A percentile compares a stretch with the other conserved stretches of the same genome.
Evolutionary conservation across 2,329 filamentous ascomycete genomes (phyloP).

Genomic region (Taxawa tesnikishii): DNA sequence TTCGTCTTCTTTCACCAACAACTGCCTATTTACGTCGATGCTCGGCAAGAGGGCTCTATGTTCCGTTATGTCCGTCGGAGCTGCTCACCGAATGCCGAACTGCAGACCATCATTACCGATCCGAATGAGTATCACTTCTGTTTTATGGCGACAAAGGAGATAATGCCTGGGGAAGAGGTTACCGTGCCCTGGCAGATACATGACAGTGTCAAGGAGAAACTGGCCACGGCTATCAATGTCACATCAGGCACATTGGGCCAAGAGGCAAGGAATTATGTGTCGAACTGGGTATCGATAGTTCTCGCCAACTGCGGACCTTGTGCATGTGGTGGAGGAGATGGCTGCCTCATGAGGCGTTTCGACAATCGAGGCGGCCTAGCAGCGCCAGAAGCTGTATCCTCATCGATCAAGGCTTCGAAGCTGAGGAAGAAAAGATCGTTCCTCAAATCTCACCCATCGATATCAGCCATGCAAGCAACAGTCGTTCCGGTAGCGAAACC

Average conservation of each 20-base stretch:
- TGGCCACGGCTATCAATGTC: conserved; percentile 3
- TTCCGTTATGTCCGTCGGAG: conserved; percentile 86
- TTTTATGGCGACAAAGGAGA: conserved; percentile 70
- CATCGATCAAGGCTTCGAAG: conserved; percentile 23
- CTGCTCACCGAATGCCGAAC: conserved; percentile 75
- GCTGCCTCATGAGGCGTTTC: conserved; percentile 21
- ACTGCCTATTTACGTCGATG: conserved; percentile 87
- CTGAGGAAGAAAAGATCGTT: conserved; percentile 32
- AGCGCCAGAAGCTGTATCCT: conserved; percentile 11
- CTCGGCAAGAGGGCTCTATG: conserved; percentile 70
- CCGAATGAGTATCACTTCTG: conserved; percentile 81
- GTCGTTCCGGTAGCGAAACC: conserved; percentile 48
- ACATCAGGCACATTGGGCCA: conserved; percentile 5
- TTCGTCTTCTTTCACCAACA: conserved; percentile 61
- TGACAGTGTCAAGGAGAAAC: conserved; percentile 7
- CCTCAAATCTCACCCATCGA: conserved; percentile 41
- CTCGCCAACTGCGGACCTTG: conserved; percentile 71
- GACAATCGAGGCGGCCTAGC: conserved; percentile 15
- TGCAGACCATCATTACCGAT: conserved; percentile 76
- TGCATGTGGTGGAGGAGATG: conserved; percentile 50
- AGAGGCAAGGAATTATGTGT: conserved; percentile 36
- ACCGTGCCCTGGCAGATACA: conserved; percentile 38
- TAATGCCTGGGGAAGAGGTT: conserved; percentile 62
- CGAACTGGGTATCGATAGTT: conserved; percentile 55
- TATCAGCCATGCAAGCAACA: conserved; percentile 40